phyloP scores from a whole-genome alignment of 805 yeast species.

The Danielozyma ontarioensis region DNA sequence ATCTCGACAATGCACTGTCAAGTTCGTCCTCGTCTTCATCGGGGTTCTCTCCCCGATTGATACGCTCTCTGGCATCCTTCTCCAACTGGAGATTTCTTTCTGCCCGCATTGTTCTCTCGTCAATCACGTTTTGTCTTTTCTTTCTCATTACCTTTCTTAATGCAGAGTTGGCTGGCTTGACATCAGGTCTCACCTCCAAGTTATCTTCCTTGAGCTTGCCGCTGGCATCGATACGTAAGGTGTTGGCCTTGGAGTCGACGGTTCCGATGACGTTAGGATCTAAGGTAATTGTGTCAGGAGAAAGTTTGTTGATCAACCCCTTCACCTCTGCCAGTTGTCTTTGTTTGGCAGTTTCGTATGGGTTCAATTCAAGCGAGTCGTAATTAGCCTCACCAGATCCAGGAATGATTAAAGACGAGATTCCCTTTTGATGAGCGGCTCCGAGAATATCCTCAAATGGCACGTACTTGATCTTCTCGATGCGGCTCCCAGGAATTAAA shows the following conservation, averaged over 20 bases:
- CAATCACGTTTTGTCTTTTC: slow-evolving; percentile 79
- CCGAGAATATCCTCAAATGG: slow-evolving; percentile 98
- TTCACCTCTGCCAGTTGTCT: slow-evolving; percentile 92
- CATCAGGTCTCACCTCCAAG: slow-evolving; percentile 59
- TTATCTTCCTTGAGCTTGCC: slow-evolving; percentile 54
- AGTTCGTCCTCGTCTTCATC: slow-evolving; percentile 50
- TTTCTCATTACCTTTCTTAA: slow-evolving; percentile 76
- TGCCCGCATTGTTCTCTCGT: slow-evolving; percentile 73
- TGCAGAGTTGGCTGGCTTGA: slow-evolving; percentile 77
- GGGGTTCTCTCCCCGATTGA: slow-evolving; percentile 40
- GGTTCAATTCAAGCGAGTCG: slow-evolving; percentile 90
- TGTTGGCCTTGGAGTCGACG: slow-evolving; percentile 66
- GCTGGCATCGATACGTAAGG: slow-evolving; percentile 46
- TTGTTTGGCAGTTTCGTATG: slow-evolving; percentile 86
- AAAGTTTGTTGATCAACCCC: slow-evolving; percentile 75
- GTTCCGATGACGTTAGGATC: slow-evolving; percentile 87
- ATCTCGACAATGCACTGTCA: slow-evolving; percentile 47
- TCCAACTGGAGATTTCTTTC: slow-evolving; percentile 73
- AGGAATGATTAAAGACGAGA: slow-evolving; percentile 84
- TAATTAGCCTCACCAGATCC: slow-evolving; percentile 98
- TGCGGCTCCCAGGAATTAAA: slow-evolving; percentile 69
- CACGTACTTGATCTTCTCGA: slow-evolving; percentile 66
- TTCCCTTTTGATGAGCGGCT: slow-evolving; percentile 73
- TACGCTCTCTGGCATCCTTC: slow-evolving; percentile 60
- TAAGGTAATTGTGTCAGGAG: slow-evolving; percentile 87